Evolutionary conservation across 805 yeast species (phyloP), one percentile per base, ranked within the genome.

Genomic region (Starmerella sirachaensis): DNA sequence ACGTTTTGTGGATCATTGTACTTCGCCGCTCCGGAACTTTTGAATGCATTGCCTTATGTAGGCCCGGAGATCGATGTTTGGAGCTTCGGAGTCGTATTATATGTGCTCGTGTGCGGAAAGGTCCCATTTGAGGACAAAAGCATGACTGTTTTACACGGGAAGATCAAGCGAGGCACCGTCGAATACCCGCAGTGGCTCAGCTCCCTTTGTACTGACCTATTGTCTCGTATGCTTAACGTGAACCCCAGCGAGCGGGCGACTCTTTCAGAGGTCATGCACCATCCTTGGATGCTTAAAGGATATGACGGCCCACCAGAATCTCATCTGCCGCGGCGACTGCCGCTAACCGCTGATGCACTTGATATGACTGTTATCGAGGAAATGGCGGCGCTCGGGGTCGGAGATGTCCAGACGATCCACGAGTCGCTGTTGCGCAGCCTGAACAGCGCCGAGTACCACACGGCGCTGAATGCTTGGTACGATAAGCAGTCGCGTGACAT

Each of bases 1-100:
- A 91, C 99, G 1, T 91, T 83, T 56, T 91, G 99, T 66, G 99
- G 99, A 3, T 85, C 96, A 1, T 66, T 91, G 35, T 91, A 91
- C 58, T 91, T 91, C 70, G 99, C 98, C 1, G 98, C 99, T 0
- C 99, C 99, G 0, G 99, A 91, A 59, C 67, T 91, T 49, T 65
- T 91, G 37, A 80, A 82, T 42, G 98, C 97, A 1, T 76, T 75
- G 48, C 96, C 95, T 1, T 91, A 91, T 53, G 66, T 72, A 25
- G 99, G 98, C 0, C 98, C 98, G 1, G 98, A 91, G 58, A 95
- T 91, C 33, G 98, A 91, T 58, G 78, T 91, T 14, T 91, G 98
- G 98, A 83, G 95, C 2, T 88, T 86, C 65, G 98, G 98, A 47
- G 94, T 91, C 22, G 97, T 91, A 0, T 62, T 91, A 35, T 91